Evolutionary conservation across 441 rosid species (phyloP).

Genomic region (Isatis lusitanica): DNA sequence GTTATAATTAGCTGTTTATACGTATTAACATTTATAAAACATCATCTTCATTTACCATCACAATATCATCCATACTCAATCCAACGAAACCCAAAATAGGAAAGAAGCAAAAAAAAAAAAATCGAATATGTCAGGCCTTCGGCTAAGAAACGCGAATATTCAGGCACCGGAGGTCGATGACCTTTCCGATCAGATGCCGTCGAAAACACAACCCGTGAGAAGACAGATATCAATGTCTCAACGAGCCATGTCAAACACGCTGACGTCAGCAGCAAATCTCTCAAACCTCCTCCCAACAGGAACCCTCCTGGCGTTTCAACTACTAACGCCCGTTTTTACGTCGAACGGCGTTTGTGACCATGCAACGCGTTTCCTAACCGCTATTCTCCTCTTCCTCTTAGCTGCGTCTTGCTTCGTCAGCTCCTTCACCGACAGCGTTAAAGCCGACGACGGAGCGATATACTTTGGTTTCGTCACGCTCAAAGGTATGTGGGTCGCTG

Average conservation of each 20-base stretch:
- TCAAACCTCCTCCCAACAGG: conserved; percentile 79
- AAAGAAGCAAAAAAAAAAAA: background rate
- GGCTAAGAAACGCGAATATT: conserved; percentile 19
- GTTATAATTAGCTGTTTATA: conserved; percentile 24
- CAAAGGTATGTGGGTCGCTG: conserved; percentile 54
- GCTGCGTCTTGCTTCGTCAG: conserved; percentile 61
- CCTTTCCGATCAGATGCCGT: conserved; percentile 7
- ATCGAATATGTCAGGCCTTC: conserved; percentile 12
- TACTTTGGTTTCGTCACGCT: conserved; percentile 57
- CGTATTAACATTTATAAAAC: conserved; percentile 13
- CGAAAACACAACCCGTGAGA: background rate
- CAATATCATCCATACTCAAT: background rate
- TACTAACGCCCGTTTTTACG: conserved; percentile 60
- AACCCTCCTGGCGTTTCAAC: conserved; percentile 68
- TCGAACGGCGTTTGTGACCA: conserved; percentile 59
- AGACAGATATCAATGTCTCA: conserved; percentile 47
- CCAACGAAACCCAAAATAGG: background rate
- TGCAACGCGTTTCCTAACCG: conserved; percentile 49
- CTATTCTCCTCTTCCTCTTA: conserved; percentile 47
- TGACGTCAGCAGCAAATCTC: conserved; percentile 59
- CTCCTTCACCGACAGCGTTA: conserved; percentile 61
- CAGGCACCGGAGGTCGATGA: conserved; percentile 6
- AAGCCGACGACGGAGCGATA: conserved; percentile 41
- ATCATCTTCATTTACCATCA: background rate
- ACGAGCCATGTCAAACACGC: conserved; percentile 55